Evolutionary conservation across 2,329 filamentous ascomycete species (phyloP).

Genomic region (Botrytis deweyae): DNA sequence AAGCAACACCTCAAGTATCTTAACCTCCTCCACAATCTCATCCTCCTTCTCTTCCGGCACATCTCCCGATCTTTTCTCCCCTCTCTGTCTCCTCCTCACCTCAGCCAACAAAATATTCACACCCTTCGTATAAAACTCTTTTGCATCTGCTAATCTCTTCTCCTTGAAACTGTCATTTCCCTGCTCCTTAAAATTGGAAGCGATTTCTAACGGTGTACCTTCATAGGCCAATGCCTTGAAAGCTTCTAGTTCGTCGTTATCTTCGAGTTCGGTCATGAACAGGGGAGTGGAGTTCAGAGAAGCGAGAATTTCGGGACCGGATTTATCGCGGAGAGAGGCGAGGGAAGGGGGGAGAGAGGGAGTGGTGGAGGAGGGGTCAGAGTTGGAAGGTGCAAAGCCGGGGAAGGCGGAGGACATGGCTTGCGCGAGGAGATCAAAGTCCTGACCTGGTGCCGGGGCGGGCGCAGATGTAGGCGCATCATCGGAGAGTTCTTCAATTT

Average conservation of each 20-base stretch:
- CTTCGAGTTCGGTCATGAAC: constrained; percentile 93
- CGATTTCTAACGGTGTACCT: constrained; percentile 82
- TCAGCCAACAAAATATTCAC: constrained; percentile 67
- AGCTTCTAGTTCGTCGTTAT: constrained; percentile 82
- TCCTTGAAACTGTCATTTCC: constrained; percentile 84
- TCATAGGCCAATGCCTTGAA: constrained; percentile 90
- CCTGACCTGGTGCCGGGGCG: constrained; percentile 6
- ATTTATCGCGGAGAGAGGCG: constrained; percentile 55
- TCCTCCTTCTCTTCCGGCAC: constrained; percentile 42
- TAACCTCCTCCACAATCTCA: constrained; percentile 50
- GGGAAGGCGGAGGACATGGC: constrained; percentile 31
- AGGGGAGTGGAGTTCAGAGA: constrained; percentile 74
- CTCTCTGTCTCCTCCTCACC: constrained; percentile 53
- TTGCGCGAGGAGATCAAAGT: constrained; percentile 35
- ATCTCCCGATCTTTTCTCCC: constrained; percentile 44
- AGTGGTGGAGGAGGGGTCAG: constrained; percentile 33
- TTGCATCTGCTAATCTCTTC: constrained; percentile 75
- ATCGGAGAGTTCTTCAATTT: constrained; percentile 35
- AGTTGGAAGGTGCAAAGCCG: constrained; percentile 18
- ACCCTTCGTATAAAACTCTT: constrained; percentile 90
- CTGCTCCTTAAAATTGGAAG: constrained; percentile 80
- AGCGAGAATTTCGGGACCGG: constrained; percentile 58
- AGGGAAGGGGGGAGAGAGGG: constrained; percentile 55
- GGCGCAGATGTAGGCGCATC: constrained; percentile 24
- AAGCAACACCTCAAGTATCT: constrained; percentile 72